Evolutionary conservation across 192 early-diverging fungal species (phyloP).

Genomic region (Cladochytrium replicatum): DNA sequence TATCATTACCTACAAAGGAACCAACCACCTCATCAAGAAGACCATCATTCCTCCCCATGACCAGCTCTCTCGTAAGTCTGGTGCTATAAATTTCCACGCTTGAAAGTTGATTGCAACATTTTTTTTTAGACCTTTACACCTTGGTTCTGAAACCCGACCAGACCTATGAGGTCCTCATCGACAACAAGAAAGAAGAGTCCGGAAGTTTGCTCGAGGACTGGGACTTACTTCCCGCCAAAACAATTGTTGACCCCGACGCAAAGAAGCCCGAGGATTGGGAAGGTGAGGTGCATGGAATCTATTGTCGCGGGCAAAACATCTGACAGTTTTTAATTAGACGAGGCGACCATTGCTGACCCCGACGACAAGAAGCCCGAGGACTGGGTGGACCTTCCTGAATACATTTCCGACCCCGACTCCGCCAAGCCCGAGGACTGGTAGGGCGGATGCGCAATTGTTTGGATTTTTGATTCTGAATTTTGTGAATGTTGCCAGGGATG

Average conservation of each 20-base stretch:
- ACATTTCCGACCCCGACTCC: conserved; percentile 73
- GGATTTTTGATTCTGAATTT: background rate
- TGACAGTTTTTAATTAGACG: conserved; percentile 53
- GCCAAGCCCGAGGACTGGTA: conserved; percentile 83
- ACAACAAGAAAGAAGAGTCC: conserved; percentile 22
- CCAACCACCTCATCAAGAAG: conserved; percentile 41
- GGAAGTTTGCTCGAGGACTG: conserved; percentile 35
- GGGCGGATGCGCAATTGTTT: conserved; percentile 4
- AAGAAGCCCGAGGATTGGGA: conserved; percentile 28
- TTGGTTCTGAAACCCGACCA: conserved; percentile 36
- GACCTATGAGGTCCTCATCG: conserved; percentile 34
- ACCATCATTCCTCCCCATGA: conserved; percentile 23
- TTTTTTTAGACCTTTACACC: conserved; percentile 31
- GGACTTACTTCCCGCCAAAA: conserved; percentile 34
- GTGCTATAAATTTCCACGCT: background rate
- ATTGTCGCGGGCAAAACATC: background rate
- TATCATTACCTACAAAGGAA: conserved; percentile 41
- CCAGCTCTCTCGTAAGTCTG: conserved; percentile 28
- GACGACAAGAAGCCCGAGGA: conserved; percentile 62
- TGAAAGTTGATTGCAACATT: background rate
- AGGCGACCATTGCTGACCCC: conserved; percentile 58
- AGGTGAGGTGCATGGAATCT: background rate
- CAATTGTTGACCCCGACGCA: conserved; percentile 29
- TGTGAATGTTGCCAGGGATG: conserved; percentile 17
- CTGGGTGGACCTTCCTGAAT: conserved; percentile 67